A percentile compares a stretch with the other conserved stretches of the same genome.
These are phyloP conservation scores for Vigna unguiculata DNA, from an alignment of 306 rosid genomes.

Conservation along the genomic window DNA sequence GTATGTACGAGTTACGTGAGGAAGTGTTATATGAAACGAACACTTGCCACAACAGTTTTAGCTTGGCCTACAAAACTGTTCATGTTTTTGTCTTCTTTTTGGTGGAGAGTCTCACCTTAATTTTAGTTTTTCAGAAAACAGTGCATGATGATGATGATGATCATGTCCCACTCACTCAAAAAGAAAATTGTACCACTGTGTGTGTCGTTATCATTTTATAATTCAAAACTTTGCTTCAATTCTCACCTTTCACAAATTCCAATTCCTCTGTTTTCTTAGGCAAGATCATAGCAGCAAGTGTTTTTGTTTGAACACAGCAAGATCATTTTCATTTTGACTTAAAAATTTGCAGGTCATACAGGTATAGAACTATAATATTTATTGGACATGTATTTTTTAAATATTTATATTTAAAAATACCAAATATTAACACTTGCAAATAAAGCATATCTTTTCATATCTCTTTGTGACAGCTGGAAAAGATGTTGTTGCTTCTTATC, in stretches of 20 bases:
- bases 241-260: background rate
- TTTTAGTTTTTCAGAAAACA: background rate
- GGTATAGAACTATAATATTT: too few species aligned
- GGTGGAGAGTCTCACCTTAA: background rate
- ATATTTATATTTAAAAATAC: too few species aligned
- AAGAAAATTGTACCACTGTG: background rate
- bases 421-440: too few species aligned
- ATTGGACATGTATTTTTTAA: too few species aligned
- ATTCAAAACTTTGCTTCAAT: background rate
- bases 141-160: background rate
- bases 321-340: background rate
- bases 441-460: background rate
- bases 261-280: background rate
- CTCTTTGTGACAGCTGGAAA: background rate
- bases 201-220: background rate
- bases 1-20: background rate
- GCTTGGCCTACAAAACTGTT: background rate
- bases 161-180: background rate
- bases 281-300: background rate
- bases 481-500: too few species aligned
- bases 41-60: background rate
- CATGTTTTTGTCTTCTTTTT: background rate
- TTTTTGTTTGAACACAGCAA: background rate
- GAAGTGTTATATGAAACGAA: background rate
- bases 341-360: background rate